phyloP scores from a whole-genome alignment of 2,329 filamentous ascomycete species.

The Xylaria arbuscula region DNA sequence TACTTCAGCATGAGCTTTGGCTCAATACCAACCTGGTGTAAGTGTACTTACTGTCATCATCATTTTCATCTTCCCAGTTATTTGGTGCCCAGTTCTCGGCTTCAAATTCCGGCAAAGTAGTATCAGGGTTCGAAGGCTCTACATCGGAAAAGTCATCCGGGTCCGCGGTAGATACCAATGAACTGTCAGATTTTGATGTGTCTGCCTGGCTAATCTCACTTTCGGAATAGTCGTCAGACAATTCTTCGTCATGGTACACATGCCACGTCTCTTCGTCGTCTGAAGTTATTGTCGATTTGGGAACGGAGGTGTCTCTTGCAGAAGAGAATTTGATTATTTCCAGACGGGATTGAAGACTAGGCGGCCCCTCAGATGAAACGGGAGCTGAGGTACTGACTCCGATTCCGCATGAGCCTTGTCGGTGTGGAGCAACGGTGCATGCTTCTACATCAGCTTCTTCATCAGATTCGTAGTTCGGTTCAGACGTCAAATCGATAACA shows the following conservation, averaged over 20 bases:
- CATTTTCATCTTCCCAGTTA: conserved; percentile 22
- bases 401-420: background rate
- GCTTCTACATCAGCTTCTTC: conserved; percentile 30
- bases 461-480: conserved; percentile 37
- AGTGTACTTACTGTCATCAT: conserved; percentile 13
- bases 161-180: conserved; percentile 24
- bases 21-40: no score
- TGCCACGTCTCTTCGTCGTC: conserved; percentile 13
- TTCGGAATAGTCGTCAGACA: conserved; percentile 24
- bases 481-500: conserved; percentile 44
- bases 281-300: background rate
- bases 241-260: background rate
- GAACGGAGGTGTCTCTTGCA: background rate
- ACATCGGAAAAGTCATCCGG: conserved; percentile 11
- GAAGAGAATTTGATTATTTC: background rate
- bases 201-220: background rate
- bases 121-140: conserved; percentile 15
- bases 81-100: conserved; percentile 16
- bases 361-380: background rate
- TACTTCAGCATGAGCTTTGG: no score
- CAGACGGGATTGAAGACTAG: background rate
- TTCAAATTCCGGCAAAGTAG: conserved; percentile 26
- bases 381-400: background rate
- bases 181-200: conserved; percentile 6
- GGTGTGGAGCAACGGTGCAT: conserved; percentile 1